Conservation (phyloP, 768 basidiomycete species). For the Termitomyces sp. region DNA sequence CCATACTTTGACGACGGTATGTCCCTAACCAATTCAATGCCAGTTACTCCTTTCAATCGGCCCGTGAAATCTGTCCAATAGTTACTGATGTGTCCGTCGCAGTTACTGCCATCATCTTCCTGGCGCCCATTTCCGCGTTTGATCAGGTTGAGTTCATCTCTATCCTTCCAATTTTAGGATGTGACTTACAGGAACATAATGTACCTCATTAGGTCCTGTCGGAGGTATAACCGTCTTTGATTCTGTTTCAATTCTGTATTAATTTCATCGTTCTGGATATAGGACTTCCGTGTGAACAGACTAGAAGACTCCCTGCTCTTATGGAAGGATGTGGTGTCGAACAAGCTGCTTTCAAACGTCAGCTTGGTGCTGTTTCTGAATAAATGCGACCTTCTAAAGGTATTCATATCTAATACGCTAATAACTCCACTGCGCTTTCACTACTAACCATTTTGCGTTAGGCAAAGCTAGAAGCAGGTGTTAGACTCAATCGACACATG, state of each 20-base stretch:
- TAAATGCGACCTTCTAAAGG: slow-evolving; percentile 76
- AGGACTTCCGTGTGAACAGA: slow-evolving; percentile 75
- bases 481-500: slow-evolving; percentile 68
- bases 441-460: slow-evolving; percentile 22
- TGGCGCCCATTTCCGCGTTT: slow-evolving; percentile 85
- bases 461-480: slow-evolving; percentile 76
- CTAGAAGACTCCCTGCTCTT: slow-evolving; percentile 75
- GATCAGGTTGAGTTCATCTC: slow-evolving; percentile 49
- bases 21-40: no score
- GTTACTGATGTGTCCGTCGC: slow-evolving; percentile 8
- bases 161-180: slow-evolving; percentile 1
- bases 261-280: slow-evolving; percentile 4
- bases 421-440: background rate
- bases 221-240: slow-evolving; percentile 46
- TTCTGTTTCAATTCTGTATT: slow-evolving; percentile 8
- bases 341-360: slow-evolving; percentile 69
- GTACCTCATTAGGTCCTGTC: slow-evolving; percentile 46
- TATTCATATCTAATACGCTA: slow-evolving; percentile 20
- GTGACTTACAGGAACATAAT: slow-evolving; percentile 11
- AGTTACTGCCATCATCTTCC: slow-evolving; percentile 88
- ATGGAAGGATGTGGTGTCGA: slow-evolving; percentile 71
- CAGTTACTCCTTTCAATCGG: background rate
- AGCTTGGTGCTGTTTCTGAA: slow-evolving; percentile 81
- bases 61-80: background rate
- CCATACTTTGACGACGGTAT: slow-evolving; percentile 85